phyloP scores from a whole-genome alignment of 192 early-diverging fungal species.

The Rhizophagus sp. region DNA sequence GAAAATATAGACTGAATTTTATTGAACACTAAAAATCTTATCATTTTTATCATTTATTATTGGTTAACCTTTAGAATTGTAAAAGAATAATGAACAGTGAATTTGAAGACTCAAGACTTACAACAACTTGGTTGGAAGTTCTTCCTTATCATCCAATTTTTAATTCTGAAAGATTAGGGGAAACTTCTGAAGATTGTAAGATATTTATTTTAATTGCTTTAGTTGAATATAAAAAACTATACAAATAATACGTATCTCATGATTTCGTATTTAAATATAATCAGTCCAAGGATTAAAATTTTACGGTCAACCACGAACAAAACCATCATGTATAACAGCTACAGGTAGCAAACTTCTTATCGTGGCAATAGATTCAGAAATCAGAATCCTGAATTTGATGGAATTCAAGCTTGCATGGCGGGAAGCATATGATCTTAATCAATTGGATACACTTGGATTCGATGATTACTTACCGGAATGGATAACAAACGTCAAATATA shows the following conservation, averaged over 20 bases:
- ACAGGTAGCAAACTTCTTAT: slow-evolving; percentile 1
- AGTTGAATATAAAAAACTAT: background rate
- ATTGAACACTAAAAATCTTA: background rate
- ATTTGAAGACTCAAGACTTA: background rate
- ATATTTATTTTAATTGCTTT: no score
- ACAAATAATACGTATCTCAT: background rate
- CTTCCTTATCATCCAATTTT: slow-evolving; percentile 21
- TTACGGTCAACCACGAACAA: background rate
- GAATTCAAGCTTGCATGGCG: slow-evolving; percentile 16
- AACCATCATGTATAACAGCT: slow-evolving; percentile 21
- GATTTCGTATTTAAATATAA: background rate
- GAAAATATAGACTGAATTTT: background rate
- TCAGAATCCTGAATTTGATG: slow-evolving; percentile 20
- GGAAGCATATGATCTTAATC: background rate
- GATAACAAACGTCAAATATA: slow-evolving; percentile 10
- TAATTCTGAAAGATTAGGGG: background rate
- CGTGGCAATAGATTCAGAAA: slow-evolving; percentile 19
- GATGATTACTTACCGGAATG: background rate
- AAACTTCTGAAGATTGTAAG: background rate
- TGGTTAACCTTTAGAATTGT: no score
- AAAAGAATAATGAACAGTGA: slow-evolving; percentile 5
- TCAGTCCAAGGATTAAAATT: background rate
- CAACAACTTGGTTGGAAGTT: slow-evolving; percentile 11
- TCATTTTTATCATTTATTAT: background rate
- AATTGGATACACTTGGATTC: background rate